Base-by-base conservation (phyloP, 148 eudicot genomes). In the Oxyria digyna region DNA sequence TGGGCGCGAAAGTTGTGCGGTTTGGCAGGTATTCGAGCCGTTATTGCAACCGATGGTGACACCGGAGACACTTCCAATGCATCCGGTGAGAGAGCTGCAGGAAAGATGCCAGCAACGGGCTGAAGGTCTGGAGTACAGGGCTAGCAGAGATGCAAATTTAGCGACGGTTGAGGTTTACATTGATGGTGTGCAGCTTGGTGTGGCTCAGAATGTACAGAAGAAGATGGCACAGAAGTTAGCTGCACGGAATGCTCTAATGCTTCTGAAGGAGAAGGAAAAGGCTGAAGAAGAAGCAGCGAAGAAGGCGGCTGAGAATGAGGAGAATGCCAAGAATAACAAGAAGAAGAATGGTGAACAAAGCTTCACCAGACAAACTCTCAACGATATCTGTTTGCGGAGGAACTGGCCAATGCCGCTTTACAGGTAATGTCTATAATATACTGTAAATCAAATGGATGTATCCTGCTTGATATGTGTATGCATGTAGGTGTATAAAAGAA, bases 331-430 rank as follows among this genome's bases (percentile, higher is more conserved):
- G n/a, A n/a, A 87, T 82, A 52, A 54, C 31, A 59, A 29, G 64
- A 81, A 68, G 40, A 84, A 82, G 77, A 90, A 81, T 69, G 84
- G 77, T 38, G 81, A 75, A 68, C 92, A 85, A 50, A 82, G 89
- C 32, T 94, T 86, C 79, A 94, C 99, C 17, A 85, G 99, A 73
- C 99, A 94, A 82, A 94, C 99, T 9, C 72, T 94, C 70, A 94
- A 94, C 54, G 99, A 94, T 73, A 94, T 94, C 17, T 94, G 99
- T 73, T 74, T 94, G 80, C 96, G 99, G 12, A 87, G 81, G 73
- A 94, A 94, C 79, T 94, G 99, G 99, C 99, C 99, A 26, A 94
- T 94, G 97, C 99, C 99, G 23, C 74, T 87, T 45, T 94, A 94
- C 78, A 74, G 89, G 98, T 94, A 82, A 77, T 75, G 33, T 29